Conservation (phyloP, 305 asterid genomes). For the Fraxinus floribunda region DNA sequence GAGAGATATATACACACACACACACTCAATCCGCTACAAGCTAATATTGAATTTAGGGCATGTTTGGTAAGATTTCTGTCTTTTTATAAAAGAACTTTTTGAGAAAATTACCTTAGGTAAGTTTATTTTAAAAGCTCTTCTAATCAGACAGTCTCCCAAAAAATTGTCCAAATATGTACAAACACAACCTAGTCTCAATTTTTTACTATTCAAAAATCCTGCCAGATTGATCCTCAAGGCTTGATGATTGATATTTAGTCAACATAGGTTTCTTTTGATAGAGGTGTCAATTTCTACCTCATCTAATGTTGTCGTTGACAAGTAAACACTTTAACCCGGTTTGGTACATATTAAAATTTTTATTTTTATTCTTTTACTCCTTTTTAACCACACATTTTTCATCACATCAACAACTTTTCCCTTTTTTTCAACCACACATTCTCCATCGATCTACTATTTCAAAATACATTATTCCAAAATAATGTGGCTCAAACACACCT, state of each 20-base stretch:
- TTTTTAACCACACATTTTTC: too few species aligned
- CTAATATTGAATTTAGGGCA: not conserved
- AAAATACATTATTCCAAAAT: too few species aligned
- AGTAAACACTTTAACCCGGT: not conserved
- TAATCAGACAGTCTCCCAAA: not conserved
- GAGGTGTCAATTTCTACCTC: not conserved
- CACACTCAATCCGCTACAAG: too few species aligned
- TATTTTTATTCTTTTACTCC: too few species aligned
- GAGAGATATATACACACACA: constrained; percentile 42
- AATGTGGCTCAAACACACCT: too few species aligned
- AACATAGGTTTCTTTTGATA: not conserved
- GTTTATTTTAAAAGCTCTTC: too few species aligned
- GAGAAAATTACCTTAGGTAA: not conserved
- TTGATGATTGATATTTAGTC: not conserved
- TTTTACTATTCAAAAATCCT: not conserved
- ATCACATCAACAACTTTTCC: too few species aligned
- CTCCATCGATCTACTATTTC: too few species aligned
- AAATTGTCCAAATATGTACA: not conserved
- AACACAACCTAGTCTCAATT: not conserved
- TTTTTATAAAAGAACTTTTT: too few species aligned
- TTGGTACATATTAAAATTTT: too few species aligned
- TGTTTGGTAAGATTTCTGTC: not conserved
- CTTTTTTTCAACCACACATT: too few species aligned
- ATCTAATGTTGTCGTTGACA: not conserved
- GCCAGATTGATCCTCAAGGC: not conserved